Evolutionary conservation across 2,329 filamentous ascomycete species (phyloP).

Genomic region (Akanthomyces lecanii): DNA sequence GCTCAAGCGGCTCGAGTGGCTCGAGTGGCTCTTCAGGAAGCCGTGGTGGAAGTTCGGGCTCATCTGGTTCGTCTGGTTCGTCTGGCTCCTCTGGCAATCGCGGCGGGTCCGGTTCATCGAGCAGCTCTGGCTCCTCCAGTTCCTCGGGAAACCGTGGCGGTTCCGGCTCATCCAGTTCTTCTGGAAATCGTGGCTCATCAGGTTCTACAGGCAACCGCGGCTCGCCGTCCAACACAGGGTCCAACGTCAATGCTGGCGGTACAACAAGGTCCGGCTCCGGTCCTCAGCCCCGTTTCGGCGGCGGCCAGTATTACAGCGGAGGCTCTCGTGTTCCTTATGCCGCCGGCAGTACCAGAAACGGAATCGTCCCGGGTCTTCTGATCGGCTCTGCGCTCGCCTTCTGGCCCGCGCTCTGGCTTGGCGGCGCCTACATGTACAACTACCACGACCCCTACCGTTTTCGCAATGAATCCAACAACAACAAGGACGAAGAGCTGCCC

Average conservation of each 20-base stretch:
- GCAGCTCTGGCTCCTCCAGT: background rate
- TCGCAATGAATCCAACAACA: slow-evolving; percentile 46
- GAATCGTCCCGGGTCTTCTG: slow-evolving; percentile 49
- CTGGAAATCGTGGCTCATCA: slow-evolving; percentile 19
- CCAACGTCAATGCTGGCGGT: slow-evolving; percentile 43
- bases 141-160: slow-evolving; percentile 19
- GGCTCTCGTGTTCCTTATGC: slow-evolving; percentile 59
- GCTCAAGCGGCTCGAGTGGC: background rate
- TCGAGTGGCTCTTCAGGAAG: background rate
- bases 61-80: no score
- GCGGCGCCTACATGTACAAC: slow-evolving; percentile 57
- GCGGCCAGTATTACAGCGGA: slow-evolving; percentile 62
- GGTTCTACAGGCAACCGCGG: slow-evolving; percentile 18
- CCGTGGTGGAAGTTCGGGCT: no score
- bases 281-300: slow-evolving; percentile 52
- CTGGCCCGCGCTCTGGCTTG: slow-evolving; percentile 63
- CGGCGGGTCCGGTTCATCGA: background rate
- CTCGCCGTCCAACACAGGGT: slow-evolving; percentile 21
- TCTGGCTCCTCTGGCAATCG: background rate
- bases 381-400: slow-evolving; percentile 47
- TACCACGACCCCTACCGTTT: slow-evolving; percentile 43
- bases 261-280: slow-evolving; percentile 56
- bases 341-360: slow-evolving; percentile 45
- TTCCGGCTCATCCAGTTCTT: slow-evolving; percentile 14
- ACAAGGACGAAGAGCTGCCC: slow-evolving; percentile 32